phyloP scores from a whole-genome alignment of 169 alveolate genomes.

The Babesia divergens region DNA sequence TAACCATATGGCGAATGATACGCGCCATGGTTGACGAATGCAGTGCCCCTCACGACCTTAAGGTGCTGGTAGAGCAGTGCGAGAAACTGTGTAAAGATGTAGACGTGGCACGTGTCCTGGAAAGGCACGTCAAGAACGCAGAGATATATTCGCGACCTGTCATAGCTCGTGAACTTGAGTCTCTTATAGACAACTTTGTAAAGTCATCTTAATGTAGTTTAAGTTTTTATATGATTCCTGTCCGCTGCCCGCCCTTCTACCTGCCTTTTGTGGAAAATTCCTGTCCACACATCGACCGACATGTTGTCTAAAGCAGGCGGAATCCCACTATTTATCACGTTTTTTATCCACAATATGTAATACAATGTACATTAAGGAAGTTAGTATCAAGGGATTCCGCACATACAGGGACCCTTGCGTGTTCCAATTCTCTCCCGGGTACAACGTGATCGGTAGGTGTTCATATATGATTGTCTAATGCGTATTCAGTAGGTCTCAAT shows the following conservation, averaged over 20 bases:
- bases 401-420: conserved; percentile 78
- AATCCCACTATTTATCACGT: too few relatives aligned
- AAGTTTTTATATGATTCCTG: background rate
- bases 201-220: background rate
- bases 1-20: background rate
- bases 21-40: background rate
- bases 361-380: conserved; percentile 80
- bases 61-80: conserved; percentile 19
- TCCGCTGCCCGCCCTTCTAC: too few relatives aligned
- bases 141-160: background rate
- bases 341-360: too few relatives aligned
- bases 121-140: background rate
- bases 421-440: conserved; percentile 39
- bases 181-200: background rate
- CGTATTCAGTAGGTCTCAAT: conserved; percentile 48
- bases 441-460: conserved; percentile 61
- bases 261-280: background rate
- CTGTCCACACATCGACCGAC: conserved; percentile 25
- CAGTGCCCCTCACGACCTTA: background rate
- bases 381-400: conserved; percentile 80
- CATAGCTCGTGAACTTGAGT: background rate
- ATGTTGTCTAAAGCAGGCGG: too few relatives aligned
- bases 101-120: background rate
- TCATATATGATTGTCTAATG: background rate
- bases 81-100: background rate